A percentile compares a stretch with the other conserved stretches of the same genome.
Conservation (phyloP, 148 eudicot species). For the Amaranthus hypochondriacus region DNA sequence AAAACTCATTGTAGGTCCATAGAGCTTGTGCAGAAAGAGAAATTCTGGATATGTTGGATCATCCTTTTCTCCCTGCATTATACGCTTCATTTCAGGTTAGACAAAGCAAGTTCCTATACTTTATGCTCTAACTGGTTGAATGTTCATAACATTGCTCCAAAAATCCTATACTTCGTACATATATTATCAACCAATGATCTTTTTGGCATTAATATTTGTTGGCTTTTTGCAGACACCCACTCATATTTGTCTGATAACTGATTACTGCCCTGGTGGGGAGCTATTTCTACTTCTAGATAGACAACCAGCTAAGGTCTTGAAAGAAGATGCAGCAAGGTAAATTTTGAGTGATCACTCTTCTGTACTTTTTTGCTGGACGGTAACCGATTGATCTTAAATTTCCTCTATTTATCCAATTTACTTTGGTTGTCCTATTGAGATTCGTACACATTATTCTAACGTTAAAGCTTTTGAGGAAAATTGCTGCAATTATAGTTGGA, state of each 20-base stretch:
- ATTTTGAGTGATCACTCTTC: neutral
- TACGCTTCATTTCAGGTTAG: slow-evolving; percentile 99
- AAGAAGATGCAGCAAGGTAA: slow-evolving; percentile 92
- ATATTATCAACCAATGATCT: neutral
- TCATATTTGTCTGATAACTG: slow-evolving; percentile 90
- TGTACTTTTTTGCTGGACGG: neutral
- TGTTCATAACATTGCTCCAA: neutral
- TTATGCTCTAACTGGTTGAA: neutral
- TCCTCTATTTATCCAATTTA: neutral
- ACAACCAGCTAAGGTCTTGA: slow-evolving; percentile 82
- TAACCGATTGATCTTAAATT: neutral
- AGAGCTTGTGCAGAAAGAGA: slow-evolving; percentile 99
- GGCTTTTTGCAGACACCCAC: slow-evolving; percentile 68
- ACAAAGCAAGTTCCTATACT: neutral
- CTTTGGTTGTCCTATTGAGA: no score
- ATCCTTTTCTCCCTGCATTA: slow-evolving; percentile 96
- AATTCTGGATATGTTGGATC: slow-evolving; percentile 85
- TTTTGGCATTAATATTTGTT: slow-evolving; percentile 6
- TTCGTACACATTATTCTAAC: no score
- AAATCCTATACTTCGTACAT: neutral
- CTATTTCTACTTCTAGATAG: slow-evolving; percentile 79
- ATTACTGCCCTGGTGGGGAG: slow-evolving; percentile 95
- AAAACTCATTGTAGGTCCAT: slow-evolving; percentile 59
- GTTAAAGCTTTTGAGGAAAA: no score
- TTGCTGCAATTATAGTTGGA: no score